Conservation (phyloP, 2,329 filamentous ascomycete genomes). For the Trichothecium sympodiale region DNA sequence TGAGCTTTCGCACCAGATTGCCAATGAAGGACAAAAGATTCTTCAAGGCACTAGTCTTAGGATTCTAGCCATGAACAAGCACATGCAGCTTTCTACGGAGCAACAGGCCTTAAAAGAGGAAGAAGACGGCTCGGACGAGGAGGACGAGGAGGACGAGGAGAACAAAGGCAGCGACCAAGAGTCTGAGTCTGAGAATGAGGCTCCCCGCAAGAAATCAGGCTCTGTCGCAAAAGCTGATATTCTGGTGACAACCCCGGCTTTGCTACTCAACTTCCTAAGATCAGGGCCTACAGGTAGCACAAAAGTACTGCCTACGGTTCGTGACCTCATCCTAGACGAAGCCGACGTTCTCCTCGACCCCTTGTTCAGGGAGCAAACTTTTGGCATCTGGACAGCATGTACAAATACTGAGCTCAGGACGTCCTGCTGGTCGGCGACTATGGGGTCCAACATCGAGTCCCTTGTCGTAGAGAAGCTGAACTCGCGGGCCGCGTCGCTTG, state of each 20-base stretch:
- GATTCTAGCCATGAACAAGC: slow-evolving; percentile 74
- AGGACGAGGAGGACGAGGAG: slow-evolving; percentile 20
- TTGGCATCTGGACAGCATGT: slow-evolving; percentile 74
- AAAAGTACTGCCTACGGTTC: slow-evolving; percentile 53
- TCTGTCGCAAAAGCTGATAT: slow-evolving; percentile 23
- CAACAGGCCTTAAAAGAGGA: slow-evolving; percentile 24
- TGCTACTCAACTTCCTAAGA: slow-evolving; percentile 64
- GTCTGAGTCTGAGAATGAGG: slow-evolving; percentile 10
- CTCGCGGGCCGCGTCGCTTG: slow-evolving; percentile 33
- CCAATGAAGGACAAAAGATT: slow-evolving; percentile 78
- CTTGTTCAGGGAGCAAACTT: slow-evolving; percentile 80
- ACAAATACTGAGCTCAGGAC: slow-evolving; percentile 57
- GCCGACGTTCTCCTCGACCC: slow-evolving; percentile 89
- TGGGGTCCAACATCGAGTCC: slow-evolving; percentile 85
- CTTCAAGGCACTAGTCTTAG: slow-evolving; percentile 65
- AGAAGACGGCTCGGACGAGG: slow-evolving; percentile 22
- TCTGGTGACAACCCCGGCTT: slow-evolving; percentile 34
- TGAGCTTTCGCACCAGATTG: slow-evolving; percentile 69
- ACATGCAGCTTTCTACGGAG: slow-evolving; percentile 55
- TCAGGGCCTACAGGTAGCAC: slow-evolving; percentile 29
- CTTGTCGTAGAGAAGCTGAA: slow-evolving; percentile 60
- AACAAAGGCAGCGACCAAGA: slow-evolving; percentile 9
- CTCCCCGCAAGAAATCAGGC: slow-evolving; percentile 7
- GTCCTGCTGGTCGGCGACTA: slow-evolving; percentile 92
- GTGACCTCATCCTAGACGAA: slow-evolving; percentile 76